Evolutionary conservation across 257 asterid genomes (phyloP).

Genomic region (Mitragyna speciosa): DNA sequence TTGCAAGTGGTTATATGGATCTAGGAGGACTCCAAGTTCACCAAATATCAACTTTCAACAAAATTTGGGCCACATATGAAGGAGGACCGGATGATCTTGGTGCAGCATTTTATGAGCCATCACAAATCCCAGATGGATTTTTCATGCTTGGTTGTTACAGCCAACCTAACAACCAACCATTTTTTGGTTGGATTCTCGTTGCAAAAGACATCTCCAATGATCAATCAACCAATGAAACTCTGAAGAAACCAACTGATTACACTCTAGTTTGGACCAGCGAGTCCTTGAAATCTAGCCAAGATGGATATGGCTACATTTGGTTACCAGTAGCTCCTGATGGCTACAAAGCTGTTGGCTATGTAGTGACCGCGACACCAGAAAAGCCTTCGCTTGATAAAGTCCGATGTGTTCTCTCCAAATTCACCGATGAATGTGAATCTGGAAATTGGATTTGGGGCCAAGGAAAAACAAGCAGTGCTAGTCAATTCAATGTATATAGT

Average conservation of each 20-base stretch:
- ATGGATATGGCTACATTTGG: conserved; percentile 58
- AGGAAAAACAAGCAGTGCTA: conserved; percentile 21
- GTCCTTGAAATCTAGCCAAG: conserved; percentile 15
- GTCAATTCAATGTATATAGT: conserved; percentile 37
- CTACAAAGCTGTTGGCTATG: conserved; percentile 61
- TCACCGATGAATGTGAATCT: conserved; percentile 60
- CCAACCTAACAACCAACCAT: conserved; percentile 67
- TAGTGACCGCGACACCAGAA: conserved; percentile 54
- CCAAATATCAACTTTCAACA: conserved; percentile 48
- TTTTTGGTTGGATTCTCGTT: conserved; percentile 69
- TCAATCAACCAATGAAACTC: conserved; percentile 31
- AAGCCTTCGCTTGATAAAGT: conserved; percentile 66
- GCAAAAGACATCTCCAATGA: conserved; percentile 47
- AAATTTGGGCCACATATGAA: conserved; percentile 42
- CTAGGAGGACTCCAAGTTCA: conserved; percentile 70
- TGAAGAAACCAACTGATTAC: conserved; percentile 65
- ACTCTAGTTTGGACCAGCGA: conserved; percentile 45
- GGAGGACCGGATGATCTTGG: conserved; percentile 66
- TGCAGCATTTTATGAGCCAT: conserved; percentile 75
- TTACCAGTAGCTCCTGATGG: conserved; percentile 75
- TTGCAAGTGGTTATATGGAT: conserved; percentile 63
- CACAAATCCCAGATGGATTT: conserved; percentile 70
- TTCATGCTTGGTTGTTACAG: conserved; percentile 76
- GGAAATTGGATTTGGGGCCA: conserved; percentile 65
- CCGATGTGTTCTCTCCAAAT: conserved; percentile 60